Evolutionary conservation across 116 monocot species (phyloP), one percentile per base, ranked within the genome.

Genomic region (Papilionanthe hybrid): DNA sequence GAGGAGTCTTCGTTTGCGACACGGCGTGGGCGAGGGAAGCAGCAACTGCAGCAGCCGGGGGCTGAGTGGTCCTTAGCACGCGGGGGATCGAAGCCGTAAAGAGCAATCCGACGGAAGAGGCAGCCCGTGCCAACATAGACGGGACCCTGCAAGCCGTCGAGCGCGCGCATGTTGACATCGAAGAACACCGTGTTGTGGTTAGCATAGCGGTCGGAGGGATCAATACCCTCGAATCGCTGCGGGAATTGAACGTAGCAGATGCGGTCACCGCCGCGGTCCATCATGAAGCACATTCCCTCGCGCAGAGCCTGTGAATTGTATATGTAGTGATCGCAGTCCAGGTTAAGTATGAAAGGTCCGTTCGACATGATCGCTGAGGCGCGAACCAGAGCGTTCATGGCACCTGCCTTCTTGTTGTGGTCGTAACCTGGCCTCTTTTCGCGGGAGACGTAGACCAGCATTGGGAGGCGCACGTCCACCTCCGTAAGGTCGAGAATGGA

Each of bases 171-270:
- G 68, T 79, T 79, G 67, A 60, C 47, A 13, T 79, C 79, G 79
- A 79, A 79, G 79, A 79, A 79, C 23, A 79, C 79, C 0, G 79
- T 79, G 79, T 86, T 86, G 76, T 82, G 86, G 67, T 86, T 86
- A 3, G 86, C 86, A 49, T 86, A 86, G 17, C 82, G 86, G 28
- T 86, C 86, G 4, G 86, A 82, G 45, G 86, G 86, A 42, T 86
- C 86, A 11, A 86, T 83, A 37, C 86, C 86, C 80, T 86, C 86
- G 63, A 86, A 86, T 42, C 86, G 83, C 72, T 86, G 86, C 25
- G 86, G 86, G 72, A 86, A 86, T 60, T 86, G 86, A 12, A 85
- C 77, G 60, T 85, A 85, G 72, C 85, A 85, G 55, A 85, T 80
- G 71, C 85, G 85, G 56, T 85, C 85, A 27, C 79, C 79, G 28